phyloP scores from a whole-genome alignment of 73 alveolate species.

The Tetrahymena elliotti region DNA sequence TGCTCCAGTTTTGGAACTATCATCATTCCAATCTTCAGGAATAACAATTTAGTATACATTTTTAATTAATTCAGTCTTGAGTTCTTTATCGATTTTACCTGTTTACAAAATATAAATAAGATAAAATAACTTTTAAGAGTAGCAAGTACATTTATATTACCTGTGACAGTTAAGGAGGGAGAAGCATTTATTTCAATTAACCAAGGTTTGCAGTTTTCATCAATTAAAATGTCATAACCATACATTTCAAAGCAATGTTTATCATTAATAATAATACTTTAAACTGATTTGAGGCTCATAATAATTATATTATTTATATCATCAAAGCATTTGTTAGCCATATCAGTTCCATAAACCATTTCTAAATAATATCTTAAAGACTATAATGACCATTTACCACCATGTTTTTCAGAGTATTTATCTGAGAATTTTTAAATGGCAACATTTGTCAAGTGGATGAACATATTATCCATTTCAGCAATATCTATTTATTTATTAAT shows the following conservation, averaged over 20 bases:
- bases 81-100: slow-evolving; percentile 74
- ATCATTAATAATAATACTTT: slow-evolving; percentile 94
- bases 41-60: slow-evolving; percentile 90
- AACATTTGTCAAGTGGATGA: slow-evolving; percentile 88
- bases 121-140: not conserved
- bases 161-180: slow-evolving; percentile 82
- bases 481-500: slow-evolving; percentile 47
- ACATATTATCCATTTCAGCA: slow-evolving; percentile 87
- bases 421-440: slow-evolving; percentile 86
- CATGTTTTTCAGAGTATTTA: slow-evolving; percentile 80
- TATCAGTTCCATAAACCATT: slow-evolving; percentile 70
- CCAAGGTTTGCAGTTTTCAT: slow-evolving; percentile 87
- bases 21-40: slow-evolving; percentile 93
- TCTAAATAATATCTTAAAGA: slow-evolving; percentile 72
- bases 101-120: not conserved
- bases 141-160: not conserved
- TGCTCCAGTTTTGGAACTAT: slow-evolving; percentile 76
- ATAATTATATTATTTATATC: slow-evolving; percentile 82
- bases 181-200: slow-evolving; percentile 93
- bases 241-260: slow-evolving; percentile 98
- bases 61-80: slow-evolving; percentile 76
- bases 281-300: slow-evolving; percentile 55
- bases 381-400: slow-evolving; percentile 73
- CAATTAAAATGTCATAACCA: slow-evolving; percentile 97
- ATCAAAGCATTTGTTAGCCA: slow-evolving; percentile 82